Evolutionary conservation across 1,284 basidiomycete species (phyloP).

Genomic region (Ustilago tritici): DNA sequence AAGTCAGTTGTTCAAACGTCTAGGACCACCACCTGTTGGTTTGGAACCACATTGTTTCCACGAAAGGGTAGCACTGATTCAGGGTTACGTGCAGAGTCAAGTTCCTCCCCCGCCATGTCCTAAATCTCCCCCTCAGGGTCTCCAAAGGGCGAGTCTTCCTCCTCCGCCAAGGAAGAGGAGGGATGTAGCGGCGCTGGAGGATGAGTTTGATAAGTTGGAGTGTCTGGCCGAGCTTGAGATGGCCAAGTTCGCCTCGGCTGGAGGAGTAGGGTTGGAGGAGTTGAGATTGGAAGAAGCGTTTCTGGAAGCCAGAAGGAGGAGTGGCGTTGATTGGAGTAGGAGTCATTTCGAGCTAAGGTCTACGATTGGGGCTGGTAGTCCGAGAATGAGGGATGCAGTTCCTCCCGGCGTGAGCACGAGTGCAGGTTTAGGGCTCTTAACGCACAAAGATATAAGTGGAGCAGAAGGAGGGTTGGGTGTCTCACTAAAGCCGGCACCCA

Average conservation of each 20-base stretch:
- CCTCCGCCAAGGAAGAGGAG: not conserved
- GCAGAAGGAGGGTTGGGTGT: not conserved
- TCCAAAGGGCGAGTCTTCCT: slow-evolving; percentile 9
- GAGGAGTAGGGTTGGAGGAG: not conserved
- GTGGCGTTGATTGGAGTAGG: slow-evolving; percentile 20
- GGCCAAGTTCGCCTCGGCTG: slow-evolving; percentile 2
- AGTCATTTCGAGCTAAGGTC: slow-evolving; percentile 20
- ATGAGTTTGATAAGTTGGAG: slow-evolving; percentile 49
- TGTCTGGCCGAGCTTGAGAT: slow-evolving; percentile 31
- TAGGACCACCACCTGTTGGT: slow-evolving; percentile 39
- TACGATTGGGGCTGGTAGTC: not conserved
- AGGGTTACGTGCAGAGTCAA: slow-evolving; percentile 20
- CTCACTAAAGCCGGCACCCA: slow-evolving; percentile 14
- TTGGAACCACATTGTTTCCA: slow-evolving; percentile 13
- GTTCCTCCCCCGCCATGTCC: not conserved
- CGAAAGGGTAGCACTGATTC: slow-evolving; percentile 18
- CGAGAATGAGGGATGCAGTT: not conserved
- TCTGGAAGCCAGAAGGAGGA: slow-evolving; percentile 20
- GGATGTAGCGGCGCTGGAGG: slow-evolving; percentile 14
- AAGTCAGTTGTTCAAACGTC: slow-evolving; percentile 27
- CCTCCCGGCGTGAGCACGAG: not conserved
- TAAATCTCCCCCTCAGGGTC: not conserved
- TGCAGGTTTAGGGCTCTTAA: not conserved
- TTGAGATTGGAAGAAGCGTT: slow-evolving; percentile 29
- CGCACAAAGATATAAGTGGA: not conserved